Conservation (phyloP, 495 filamentous ascomycete genomes). For the Annulohypoxylon moriforme region DNA sequence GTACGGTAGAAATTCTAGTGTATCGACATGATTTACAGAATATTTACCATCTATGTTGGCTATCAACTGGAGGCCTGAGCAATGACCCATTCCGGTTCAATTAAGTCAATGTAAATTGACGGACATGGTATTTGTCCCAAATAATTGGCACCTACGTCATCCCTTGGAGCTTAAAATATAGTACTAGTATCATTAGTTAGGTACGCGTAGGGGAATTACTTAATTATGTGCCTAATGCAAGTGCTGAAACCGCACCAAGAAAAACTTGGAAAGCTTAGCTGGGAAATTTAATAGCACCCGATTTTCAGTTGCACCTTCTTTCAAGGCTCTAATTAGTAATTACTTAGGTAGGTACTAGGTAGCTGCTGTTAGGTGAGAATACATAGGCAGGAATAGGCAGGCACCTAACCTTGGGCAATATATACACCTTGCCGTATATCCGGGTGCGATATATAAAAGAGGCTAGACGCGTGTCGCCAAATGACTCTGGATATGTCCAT, state of each 20-base stretch:
- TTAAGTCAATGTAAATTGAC: background rate
- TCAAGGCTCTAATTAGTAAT: background rate
- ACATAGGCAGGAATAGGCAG: too few relatives aligned
- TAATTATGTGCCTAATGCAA: conserved; percentile 23
- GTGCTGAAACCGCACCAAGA: conserved; percentile 4
- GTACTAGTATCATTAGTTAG: background rate
- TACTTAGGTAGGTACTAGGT: background rate
- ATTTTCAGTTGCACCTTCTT: background rate
- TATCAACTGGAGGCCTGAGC: background rate
- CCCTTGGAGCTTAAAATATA: conserved; percentile 23
- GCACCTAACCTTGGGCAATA: too few relatives aligned
- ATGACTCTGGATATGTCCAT: conserved; percentile 11
- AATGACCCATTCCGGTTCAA: background rate
- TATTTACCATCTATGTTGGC: background rate
- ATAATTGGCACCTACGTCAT: conserved; percentile 33
- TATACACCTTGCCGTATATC: background rate
- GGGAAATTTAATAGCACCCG: background rate
- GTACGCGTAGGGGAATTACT: conserved; percentile 18
- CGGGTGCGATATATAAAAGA: background rate
- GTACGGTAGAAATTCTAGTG: background rate
- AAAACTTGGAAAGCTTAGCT: conserved; percentile 2
- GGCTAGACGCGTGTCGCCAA: conserved; percentile 11
- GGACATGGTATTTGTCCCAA: conserved; percentile 15
- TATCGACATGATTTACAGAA: background rate
- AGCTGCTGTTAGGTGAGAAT: too few relatives aligned